Conservation (phyloP, 371 early-diverging fungal genomes). For the Rhizopus stolonifer region DNA sequence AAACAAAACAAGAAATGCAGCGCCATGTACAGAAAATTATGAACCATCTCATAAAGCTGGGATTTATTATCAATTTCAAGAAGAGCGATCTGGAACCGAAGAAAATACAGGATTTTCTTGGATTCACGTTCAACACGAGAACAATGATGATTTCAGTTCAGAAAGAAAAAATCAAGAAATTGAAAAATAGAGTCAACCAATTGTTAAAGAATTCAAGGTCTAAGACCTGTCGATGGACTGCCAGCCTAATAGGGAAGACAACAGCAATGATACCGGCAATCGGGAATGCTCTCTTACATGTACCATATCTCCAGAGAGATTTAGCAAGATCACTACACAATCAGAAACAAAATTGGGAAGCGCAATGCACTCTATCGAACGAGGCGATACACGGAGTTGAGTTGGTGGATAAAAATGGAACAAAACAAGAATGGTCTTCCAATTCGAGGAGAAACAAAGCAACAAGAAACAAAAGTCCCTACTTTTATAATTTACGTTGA, state of each 20-base stretch:
- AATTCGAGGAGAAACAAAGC: too few species aligned
- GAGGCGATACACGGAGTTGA: background rate
- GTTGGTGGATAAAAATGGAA: conserved; percentile 8
- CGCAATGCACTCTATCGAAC: background rate
- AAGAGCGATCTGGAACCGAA: too few species aligned
- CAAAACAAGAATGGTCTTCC: conserved; percentile 14
- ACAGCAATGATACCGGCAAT: conserved; percentile 15
- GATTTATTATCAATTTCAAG: too few species aligned
- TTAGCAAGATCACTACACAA: background rate
- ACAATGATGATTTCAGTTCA: conserved; percentile 9
- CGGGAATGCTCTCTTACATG: too few species aligned
- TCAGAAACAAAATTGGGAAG: background rate
- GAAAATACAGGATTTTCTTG: conserved; percentile 14
- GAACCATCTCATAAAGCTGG: too few species aligned
- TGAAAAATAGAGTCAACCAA: conserved; percentile 6
- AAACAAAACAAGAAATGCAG: too few species aligned
- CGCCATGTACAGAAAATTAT: too few species aligned
- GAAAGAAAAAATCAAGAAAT: background rate
- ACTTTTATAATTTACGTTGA: conserved; percentile 9
- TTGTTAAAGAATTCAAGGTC: too few species aligned
- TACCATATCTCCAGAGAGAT: background rate
- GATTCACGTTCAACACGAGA: conserved; percentile 9
- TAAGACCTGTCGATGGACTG: conserved; percentile 9
- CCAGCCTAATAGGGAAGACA: conserved; percentile 13
- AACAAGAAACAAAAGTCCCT: background rate